Evolutionary conservation across 306 rosid genomes (phyloP).

Genomic region (Prunus persica): DNA sequence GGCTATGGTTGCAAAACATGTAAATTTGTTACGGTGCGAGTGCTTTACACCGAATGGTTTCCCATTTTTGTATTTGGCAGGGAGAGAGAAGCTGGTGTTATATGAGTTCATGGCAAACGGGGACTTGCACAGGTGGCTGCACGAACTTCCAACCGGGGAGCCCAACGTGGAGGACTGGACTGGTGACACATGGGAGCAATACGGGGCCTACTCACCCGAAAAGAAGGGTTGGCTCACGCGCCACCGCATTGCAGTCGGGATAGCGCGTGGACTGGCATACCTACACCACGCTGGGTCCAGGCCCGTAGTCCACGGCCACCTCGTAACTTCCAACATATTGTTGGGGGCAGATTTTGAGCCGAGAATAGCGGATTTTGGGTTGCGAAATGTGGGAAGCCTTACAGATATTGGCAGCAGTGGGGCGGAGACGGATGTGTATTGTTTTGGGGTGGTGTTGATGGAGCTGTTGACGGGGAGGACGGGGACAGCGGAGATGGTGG

Average conservation of each 20-base stretch:
- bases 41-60: not conserved
- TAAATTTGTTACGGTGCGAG: not conserved
- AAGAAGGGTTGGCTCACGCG: slow-evolving; percentile 76
- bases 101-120: slow-evolving; percentile 93
- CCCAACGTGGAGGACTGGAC: slow-evolving; percentile 96
- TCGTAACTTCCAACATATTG: slow-evolving; percentile 65
- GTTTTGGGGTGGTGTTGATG: slow-evolving; percentile 91
- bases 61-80: slow-evolving; percentile 23
- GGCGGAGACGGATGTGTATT: slow-evolving; percentile 76
- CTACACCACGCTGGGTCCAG: slow-evolving; percentile 92
- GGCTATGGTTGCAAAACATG: slow-evolving; percentile 19
- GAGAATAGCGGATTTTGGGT: slow-evolving; percentile 73
- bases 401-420: not conserved
- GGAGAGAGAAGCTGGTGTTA: slow-evolving; percentile 80
- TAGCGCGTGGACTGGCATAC: slow-evolving; percentile 89
- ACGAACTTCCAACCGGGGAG: slow-evolving; percentile 86
- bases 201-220: slow-evolving; percentile 46
- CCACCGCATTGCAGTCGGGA: slow-evolving; percentile 85
- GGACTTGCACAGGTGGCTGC: slow-evolving; percentile 81
- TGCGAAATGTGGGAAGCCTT: slow-evolving; percentile 27
- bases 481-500: slow-evolving; percentile 86
- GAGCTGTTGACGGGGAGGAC: slow-evolving; percentile 77
- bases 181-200: slow-evolving; percentile 80
- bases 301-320: slow-evolving; percentile 80
- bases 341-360: slow-evolving; percentile 76